phyloP scores from a whole-genome alignment of 2,329 filamentous ascomycete genomes.

The Hypoxylon sp. region DNA sequence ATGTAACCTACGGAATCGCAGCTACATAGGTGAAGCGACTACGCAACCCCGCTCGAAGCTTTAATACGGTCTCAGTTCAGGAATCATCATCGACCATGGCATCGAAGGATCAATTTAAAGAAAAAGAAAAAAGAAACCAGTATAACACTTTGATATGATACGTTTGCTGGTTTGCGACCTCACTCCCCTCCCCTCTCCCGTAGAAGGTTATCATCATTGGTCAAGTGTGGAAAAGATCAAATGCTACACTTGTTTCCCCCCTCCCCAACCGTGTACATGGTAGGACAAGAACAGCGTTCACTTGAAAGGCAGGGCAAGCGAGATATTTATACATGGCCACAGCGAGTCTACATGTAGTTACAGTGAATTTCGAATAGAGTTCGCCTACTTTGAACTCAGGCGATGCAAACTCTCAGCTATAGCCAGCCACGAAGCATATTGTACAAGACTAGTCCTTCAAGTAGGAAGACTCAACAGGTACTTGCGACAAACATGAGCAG shows the following conservation, averaged over 20 bases:
- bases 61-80: slow-evolving; percentile 3
- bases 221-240: slow-evolving; percentile 9
- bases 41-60: no score
- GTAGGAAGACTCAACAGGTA: background rate
- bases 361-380: background rate
- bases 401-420: background rate
- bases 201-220: slow-evolving; percentile 1
- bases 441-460: background rate
- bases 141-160: background rate
- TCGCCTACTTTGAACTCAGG: background rate
- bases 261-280: background rate
- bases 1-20: no score
- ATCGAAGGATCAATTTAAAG: background rate
- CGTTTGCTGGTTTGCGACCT: slow-evolving; percentile 3
- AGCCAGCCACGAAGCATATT: background rate
- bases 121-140: background rate
- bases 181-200: background rate
- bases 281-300: background rate
- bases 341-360: background rate
- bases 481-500: background rate
- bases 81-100: background rate
- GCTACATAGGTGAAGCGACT: no score
- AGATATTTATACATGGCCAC: background rate
- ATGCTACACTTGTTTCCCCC: background rate
- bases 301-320: background rate